Conservation (phyloP, 164 flowering plant species). For the Aristolochia californica region DNA sequence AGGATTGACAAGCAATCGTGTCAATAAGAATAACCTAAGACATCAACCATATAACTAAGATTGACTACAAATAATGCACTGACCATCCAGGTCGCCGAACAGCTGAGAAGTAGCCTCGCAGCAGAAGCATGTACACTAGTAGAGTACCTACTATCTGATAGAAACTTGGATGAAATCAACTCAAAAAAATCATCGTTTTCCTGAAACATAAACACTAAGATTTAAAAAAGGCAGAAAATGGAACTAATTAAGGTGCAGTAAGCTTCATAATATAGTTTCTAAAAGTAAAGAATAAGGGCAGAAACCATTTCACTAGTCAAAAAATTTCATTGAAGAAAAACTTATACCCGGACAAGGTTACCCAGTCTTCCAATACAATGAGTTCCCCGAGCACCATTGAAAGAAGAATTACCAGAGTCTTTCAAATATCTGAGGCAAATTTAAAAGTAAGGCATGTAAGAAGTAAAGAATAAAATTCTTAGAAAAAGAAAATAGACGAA, state of each 20-base stretch:
- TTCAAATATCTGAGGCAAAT: conserved; percentile 50
- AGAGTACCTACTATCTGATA: conserved; percentile 57
- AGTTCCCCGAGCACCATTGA: conserved; percentile 53
- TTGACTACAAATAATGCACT: conserved; percentile 6
- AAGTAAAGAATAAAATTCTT: too few relatives aligned
- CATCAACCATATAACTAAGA: neutral
- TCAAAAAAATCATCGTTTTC: conserved; percentile 96
- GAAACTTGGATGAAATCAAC: conserved; percentile 61
- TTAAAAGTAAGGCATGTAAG: neutral
- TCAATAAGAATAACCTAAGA: neutral
- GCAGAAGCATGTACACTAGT: conserved; percentile 66
- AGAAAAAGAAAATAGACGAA: too few relatives aligned
- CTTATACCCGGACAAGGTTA: conserved; percentile 52
- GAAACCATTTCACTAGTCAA: neutral
- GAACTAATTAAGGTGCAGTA: neutral
- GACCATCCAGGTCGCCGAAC: conserved; percentile 79
- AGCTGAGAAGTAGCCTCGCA: conserved; percentile 68
- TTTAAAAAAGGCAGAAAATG: neutral
- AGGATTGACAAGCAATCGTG: conserved; percentile 2
- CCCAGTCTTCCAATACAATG: conserved; percentile 76
- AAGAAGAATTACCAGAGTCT: conserved; percentile 44
- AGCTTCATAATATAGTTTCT: neutral
- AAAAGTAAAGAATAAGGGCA: neutral
- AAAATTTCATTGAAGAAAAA: neutral
- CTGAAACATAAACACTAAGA: conserved; percentile 25